Conservation (phyloP, 257 asterid species). For the Plantago major region DNA sequence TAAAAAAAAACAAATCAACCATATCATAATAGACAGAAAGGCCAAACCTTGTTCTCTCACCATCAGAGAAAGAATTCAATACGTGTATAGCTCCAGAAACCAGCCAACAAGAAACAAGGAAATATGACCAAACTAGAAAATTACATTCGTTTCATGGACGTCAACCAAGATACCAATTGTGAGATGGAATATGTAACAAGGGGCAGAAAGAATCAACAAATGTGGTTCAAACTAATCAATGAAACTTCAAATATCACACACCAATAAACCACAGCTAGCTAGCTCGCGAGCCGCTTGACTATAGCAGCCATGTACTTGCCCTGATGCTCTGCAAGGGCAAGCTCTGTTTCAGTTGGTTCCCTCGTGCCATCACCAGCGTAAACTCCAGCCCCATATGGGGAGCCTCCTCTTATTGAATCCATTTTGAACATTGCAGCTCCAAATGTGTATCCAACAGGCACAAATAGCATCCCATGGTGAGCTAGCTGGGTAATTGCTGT, state of each 20-base stretch:
- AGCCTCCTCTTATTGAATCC: slow-evolving; percentile 67
- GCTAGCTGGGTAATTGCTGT: slow-evolving; percentile 77
- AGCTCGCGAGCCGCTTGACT: slow-evolving; percentile 49
- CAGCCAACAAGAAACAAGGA: no score
- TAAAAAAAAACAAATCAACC: no score
- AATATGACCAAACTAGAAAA: no score
- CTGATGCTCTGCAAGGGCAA: slow-evolving; percentile 70
- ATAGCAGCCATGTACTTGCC: slow-evolving; percentile 66
- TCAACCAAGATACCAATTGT: no score
- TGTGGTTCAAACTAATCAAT: no score
- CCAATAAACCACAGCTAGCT: slow-evolving; percentile 6
- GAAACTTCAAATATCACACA: background rate
- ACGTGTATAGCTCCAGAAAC: no score
- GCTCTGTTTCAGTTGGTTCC: slow-evolving; percentile 46
- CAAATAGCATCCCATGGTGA: slow-evolving; percentile 82
- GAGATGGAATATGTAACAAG: no score
- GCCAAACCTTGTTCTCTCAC: no score
- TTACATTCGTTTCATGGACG: no score
- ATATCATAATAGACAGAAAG: no score
- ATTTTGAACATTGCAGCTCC: slow-evolving; percentile 81
- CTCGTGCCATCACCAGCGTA: slow-evolving; percentile 69
- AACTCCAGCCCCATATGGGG: slow-evolving; percentile 73
- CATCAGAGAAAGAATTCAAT: no score
- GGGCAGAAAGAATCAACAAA: no score
- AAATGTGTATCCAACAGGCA: slow-evolving; percentile 78